Evolutionary conservation across 805 yeast species (phyloP).

Genomic region (Lipomyces oligophaga): DNA sequence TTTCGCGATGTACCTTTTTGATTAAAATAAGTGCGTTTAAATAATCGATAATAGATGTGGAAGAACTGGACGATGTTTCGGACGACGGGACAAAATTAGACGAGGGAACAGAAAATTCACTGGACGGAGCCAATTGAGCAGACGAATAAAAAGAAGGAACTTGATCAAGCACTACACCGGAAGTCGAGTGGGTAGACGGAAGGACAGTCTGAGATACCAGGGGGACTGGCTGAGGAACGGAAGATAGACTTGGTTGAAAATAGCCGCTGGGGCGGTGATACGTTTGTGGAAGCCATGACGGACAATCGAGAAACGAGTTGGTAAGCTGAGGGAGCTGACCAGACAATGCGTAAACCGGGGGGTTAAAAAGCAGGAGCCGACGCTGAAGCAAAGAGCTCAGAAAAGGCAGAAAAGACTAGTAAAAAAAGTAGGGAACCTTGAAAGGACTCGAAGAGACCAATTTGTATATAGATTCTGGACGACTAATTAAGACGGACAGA

Average conservation of each 20-base stretch:
- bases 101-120: slow-evolving; percentile 37
- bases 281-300: slow-evolving; percentile 22
- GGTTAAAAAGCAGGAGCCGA: slow-evolving; percentile 3
- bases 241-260: neutral
- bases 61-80: too few relatives aligned
- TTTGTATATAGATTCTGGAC: too few relatives aligned
- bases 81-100: too few relatives aligned
- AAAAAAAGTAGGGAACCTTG: too few relatives aligned
- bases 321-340: slow-evolving; percentile 16
- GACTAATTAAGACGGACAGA: slow-evolving; percentile 10
- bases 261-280: slow-evolving; percentile 1
- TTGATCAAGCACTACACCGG: slow-evolving; percentile 4
- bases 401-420: too few relatives aligned
- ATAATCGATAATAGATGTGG: too few relatives aligned
- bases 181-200: neutral
- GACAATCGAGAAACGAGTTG: slow-evolving; percentile 12
- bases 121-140: too few relatives aligned
- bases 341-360: slow-evolving; percentile 25
- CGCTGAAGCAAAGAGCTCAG: slow-evolving; percentile 3
- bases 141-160: slow-evolving; percentile 11
- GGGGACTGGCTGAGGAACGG: neutral
- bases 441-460: too few relatives aligned
- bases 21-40: too few relatives aligned
- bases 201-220: neutral
- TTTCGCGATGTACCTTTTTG: too few relatives aligned